phyloP scores from a whole-genome alignment of 2,329 filamentous ascomycete genomes.

The Emericellopsis cladophorae region DNA sequence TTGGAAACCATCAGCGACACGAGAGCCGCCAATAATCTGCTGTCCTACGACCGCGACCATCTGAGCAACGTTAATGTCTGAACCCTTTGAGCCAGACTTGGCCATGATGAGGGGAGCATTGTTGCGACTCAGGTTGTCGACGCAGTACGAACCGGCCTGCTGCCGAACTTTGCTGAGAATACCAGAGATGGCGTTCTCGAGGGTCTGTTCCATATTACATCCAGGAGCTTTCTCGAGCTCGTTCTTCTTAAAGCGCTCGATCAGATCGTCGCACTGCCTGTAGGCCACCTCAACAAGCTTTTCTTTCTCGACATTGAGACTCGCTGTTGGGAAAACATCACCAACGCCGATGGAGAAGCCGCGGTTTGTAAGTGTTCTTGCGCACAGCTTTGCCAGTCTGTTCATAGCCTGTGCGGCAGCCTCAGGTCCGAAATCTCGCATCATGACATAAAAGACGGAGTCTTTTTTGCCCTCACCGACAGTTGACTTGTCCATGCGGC shows the following conservation, averaged over 20 bases:
- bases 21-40: slow-evolving; percentile 89
- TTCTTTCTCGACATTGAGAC: slow-evolving; percentile 61
- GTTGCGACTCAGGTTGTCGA: slow-evolving; percentile 76
- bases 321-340: slow-evolving; percentile 75
- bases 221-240: slow-evolving; percentile 78
- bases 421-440: slow-evolving; percentile 87
- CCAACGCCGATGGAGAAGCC: slow-evolving; percentile 95
- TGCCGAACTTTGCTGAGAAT: slow-evolving; percentile 87
- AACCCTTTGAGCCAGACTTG: slow-evolving; percentile 92
- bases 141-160: slow-evolving; percentile 82
- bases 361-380: slow-evolving; percentile 74
- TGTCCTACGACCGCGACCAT: slow-evolving; percentile 97
- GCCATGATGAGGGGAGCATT: slow-evolving; percentile 96
- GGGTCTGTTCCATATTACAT: slow-evolving; percentile 80
- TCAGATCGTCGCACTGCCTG: slow-evolving; percentile 68
- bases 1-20: slow-evolving; percentile 92
- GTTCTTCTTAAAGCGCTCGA: slow-evolving; percentile 65
- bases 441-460: slow-evolving; percentile 91
- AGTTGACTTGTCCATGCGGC: slow-evolving; percentile 93
- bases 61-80: slow-evolving; percentile 94
- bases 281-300: slow-evolving; percentile 69
- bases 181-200: slow-evolving; percentile 83
- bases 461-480: slow-evolving; percentile 98
- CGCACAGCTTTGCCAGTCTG: slow-evolving; percentile 78
- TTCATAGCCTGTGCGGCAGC: slow-evolving; percentile 90